A percentile compares a stretch with the other conserved stretches of the same genome.
Evolutionary conservation across 2,329 filamentous ascomycete genomes (phyloP).

Genomic region (Lachnellula occidentalis): DNA sequence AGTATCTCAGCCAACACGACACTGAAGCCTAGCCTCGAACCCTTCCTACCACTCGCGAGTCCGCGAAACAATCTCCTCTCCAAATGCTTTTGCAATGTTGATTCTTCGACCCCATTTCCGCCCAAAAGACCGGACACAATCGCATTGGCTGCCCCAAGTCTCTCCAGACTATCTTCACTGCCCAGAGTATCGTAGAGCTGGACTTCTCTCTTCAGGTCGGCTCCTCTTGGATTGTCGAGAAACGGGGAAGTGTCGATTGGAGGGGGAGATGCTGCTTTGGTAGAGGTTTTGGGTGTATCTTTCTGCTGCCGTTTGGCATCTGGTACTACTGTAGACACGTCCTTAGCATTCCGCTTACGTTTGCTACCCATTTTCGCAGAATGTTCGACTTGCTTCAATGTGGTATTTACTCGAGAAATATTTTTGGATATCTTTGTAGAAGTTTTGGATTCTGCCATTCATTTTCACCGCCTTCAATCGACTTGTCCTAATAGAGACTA

Average conservation of each 20-base stretch:
- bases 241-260: conserved; percentile 38
- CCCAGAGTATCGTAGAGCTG: conserved; percentile 56
- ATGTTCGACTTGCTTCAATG: background rate
- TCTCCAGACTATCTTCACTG: conserved; percentile 51
- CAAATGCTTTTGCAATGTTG: conserved; percentile 52
- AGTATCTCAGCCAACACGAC: conserved; percentile 80
- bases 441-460: background rate
- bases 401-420: background rate
- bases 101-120: conserved; percentile 44
- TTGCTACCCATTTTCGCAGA: conserved; percentile 36
- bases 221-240: conserved; percentile 44
- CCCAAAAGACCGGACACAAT: conserved; percentile 52
- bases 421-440: background rate
- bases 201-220: conserved; percentile 53
- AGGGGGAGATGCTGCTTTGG: conserved; percentile 5
- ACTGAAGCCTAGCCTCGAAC: conserved; percentile 82
- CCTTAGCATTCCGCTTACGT: conserved; percentile 36
- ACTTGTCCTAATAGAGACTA: background rate
- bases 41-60: conserved; percentile 84
- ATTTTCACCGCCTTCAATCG: background rate
- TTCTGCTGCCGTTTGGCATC: conserved; percentile 27
- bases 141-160: conserved; percentile 53
- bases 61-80: conserved; percentile 74
- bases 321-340: conserved; percentile 15
- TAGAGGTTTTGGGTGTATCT: conserved; percentile 2